These are phyloP conservation scores for Starmerella floricola DNA, from an alignment of 805 yeast genomes.

Conservation along the genomic window DNA sequence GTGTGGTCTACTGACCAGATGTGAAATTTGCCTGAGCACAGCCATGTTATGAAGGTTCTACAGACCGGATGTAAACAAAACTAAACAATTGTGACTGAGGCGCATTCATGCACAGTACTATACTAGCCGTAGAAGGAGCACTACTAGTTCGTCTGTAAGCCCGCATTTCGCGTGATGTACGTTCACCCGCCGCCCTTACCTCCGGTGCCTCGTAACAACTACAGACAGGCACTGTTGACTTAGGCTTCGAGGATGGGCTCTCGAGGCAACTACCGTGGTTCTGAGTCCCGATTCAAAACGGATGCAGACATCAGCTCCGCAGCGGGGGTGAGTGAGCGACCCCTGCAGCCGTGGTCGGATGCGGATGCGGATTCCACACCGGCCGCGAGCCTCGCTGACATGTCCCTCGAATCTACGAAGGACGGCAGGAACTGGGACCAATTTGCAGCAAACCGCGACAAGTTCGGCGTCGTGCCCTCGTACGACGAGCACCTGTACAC, in stretches of 20 bases:
- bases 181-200: too few relatives aligned
- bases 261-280: slow-evolving; percentile 3
- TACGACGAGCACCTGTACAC: slow-evolving; percentile 82
- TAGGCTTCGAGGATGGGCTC: slow-evolving; percentile 6
- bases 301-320: slow-evolving; percentile 68
- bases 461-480: slow-evolving; percentile 77
- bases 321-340: slow-evolving; percentile 42
- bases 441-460: slow-evolving; percentile 77
- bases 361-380: slow-evolving; percentile 15
- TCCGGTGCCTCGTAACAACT: too few relatives aligned
- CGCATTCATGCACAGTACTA: too few relatives aligned
- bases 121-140: too few relatives aligned
- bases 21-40: too few relatives aligned
- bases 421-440: slow-evolving; percentile 62
- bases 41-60: too few relatives aligned
- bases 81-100: too few relatives aligned
- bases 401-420: slow-evolving; percentile 9
- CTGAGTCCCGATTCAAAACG: slow-evolving; percentile 45
- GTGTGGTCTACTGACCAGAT: too few relatives aligned
- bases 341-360: slow-evolving; percentile 75
- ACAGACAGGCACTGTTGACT: not conserved
- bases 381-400: slow-evolving; percentile 10
- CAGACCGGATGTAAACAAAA: too few relatives aligned
- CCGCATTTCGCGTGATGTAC: too few relatives aligned
- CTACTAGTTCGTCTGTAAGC: too few relatives aligned